Base-by-base conservation (phyloP, 768 basidiomycete genomes). In the Jaapia argillacea region DNA sequence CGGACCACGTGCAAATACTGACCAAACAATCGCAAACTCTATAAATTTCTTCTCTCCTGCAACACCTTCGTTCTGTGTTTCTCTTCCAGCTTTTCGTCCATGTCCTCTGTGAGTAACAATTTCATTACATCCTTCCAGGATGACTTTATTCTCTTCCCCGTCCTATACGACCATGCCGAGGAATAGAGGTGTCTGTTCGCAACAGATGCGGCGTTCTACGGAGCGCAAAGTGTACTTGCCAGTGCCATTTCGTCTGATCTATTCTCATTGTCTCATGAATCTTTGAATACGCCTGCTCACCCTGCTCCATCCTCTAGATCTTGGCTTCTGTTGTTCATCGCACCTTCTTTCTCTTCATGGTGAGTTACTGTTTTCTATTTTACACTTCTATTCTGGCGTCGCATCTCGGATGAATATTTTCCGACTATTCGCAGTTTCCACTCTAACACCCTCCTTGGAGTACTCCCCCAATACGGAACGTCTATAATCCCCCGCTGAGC, bases 61-160 rank as follows among this genome's bases (percentile, higher is more conserved):
- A n/a, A n/a, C n/a, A n/a, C n/a, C n/a, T n/a, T n/a, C n/a, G n/a
- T n/a, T n/a, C n/a, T n/a, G n/a, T n/a, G n/a, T n/a, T n/a, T n/a
- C n/a, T n/a, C n/a, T n/a, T n/a, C n/a, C n/a, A n/a, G n/a, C n/a
- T n/a, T n/a, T n/a, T n/a, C n/a, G n/a, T n/a, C n/a, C n/a, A n/a
- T n/a, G n/a, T n/a, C n/a, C n/a, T n/a, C n/a, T n/a, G n/a, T n/a
- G n/a, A n/a, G n/a, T n/a, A n/a, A n/a, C n/a, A n/a, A n/a, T n/a
- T n/a, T n/a, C n/a, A n/a, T n/a, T n/a, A n/a, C n/a, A n/a, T n/a
- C n/a, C 37, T 10, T 22, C 7, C 10, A 21, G 22, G 80, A 84
- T 84, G 82, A 81, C 75, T 70, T 71, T 70, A 74, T 85, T 85
- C 84, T 85, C 82, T 86, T 85, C 83, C 83, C 83, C 83, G 82